A percentile compares a stretch with the other conserved stretches of the same genome.
These are phyloP conservation scores for Saturnispora zaruensis DNA, from an alignment of 805 yeast species.

Conservation along the genomic window DNA sequence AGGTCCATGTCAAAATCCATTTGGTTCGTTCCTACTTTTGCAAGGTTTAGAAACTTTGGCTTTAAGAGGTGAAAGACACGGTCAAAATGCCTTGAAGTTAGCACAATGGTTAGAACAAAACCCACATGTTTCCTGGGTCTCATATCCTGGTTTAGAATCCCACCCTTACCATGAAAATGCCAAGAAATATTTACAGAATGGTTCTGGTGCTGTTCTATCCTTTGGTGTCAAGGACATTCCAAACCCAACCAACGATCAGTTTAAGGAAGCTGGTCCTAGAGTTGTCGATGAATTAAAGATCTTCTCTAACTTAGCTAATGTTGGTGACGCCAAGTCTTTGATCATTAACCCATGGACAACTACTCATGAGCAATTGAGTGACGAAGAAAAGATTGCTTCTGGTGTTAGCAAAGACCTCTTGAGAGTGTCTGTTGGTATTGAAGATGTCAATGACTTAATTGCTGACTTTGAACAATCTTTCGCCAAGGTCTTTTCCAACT, in stretches of 20 bases:
- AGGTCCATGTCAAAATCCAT: conserved; percentile 85
- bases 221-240: conserved; percentile 72
- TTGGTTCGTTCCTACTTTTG: conserved; percentile 73
- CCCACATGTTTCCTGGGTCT: conserved; percentile 73
- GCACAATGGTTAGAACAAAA: conserved; percentile 69
- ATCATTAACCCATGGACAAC: conserved; percentile 95
- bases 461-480: conserved; percentile 85
- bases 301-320: conserved; percentile 91
- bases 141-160: conserved; percentile 81
- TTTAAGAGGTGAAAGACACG: conserved; percentile 89
- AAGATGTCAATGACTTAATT: conserved; percentile 83
- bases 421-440: conserved; percentile 87
- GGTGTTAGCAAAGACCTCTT: conserved; percentile 88
- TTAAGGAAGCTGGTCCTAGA: conserved; percentile 68
- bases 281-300: conserved; percentile 78
- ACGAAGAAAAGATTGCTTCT: conserved; percentile 69
- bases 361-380: conserved; percentile 85
- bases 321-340: conserved; percentile 92
- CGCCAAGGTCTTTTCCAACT: conserved; percentile 40
- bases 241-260: conserved; percentile 44
- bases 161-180: conserved; percentile 75
- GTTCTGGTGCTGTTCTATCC: conserved; percentile 82
- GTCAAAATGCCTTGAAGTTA: conserved; percentile 67
- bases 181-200: conserved; percentile 70
- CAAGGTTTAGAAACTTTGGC: conserved; percentile 95